Evolutionary conservation across 257 asterid genomes (phyloP).

Genomic region (Solanum tarijense): DNA sequence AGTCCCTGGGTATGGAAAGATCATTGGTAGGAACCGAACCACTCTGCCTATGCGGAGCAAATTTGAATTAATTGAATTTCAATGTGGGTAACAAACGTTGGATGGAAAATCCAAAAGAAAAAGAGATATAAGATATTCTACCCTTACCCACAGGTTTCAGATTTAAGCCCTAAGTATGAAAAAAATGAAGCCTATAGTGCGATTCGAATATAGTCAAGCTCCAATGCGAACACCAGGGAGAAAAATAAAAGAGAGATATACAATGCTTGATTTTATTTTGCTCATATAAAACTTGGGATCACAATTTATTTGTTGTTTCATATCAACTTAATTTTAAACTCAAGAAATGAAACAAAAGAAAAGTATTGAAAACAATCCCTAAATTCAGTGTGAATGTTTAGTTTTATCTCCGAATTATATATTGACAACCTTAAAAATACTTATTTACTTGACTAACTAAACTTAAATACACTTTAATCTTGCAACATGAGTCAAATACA

Average conservation of each 20-base stretch:
- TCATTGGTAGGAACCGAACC: neutral
- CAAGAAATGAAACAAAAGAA: neutral
- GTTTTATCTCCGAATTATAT: too few species aligned
- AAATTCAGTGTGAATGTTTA: too few species aligned
- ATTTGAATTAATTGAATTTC: too few species aligned
- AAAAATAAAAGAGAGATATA: too few species aligned
- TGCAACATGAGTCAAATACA: neutral
- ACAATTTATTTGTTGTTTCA: neutral
- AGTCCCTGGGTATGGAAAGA: neutral
- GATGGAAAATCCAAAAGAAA: too few species aligned
- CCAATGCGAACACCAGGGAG: too few species aligned
- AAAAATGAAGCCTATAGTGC: too few species aligned
- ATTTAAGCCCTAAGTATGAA: too few species aligned
- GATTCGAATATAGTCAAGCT: too few species aligned
- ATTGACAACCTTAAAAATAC: too few species aligned
- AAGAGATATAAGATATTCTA: neutral
- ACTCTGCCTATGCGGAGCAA: neutral
- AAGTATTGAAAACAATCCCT: fast-evolving
- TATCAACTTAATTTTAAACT: neutral
- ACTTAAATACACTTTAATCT: too few species aligned
- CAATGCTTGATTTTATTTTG: neutral
- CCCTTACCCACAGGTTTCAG: neutral
- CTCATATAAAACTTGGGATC: neutral
- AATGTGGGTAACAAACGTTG: neutral
- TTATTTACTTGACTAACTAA: fast-evolving